These are phyloP conservation scores for Backusella morwellensis DNA, from an alignment of 192 early-diverging fungal genomes.

Conservation along the genomic window DNA sequence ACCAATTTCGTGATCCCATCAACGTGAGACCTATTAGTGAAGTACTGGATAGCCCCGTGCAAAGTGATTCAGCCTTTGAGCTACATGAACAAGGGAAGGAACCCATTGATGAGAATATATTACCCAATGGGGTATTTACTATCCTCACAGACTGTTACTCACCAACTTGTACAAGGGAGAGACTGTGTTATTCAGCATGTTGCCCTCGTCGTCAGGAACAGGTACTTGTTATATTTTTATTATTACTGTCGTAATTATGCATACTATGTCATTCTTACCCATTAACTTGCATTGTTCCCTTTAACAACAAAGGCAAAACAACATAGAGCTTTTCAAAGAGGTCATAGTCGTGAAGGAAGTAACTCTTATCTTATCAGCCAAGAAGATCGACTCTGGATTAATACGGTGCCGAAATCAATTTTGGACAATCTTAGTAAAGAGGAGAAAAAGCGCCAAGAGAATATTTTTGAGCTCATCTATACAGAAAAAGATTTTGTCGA, in stretches of 20 bases:
- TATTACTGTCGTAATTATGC: neutral
- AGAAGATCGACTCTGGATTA: conserved; percentile 81
- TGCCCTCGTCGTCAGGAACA: conserved; percentile 82
- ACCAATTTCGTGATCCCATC: conserved; percentile 63
- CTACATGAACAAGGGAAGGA: neutral
- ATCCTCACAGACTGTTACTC: conserved; percentile 92
- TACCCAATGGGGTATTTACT: conserved; percentile 87
- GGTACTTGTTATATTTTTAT: neutral
- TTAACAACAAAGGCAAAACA: neutral
- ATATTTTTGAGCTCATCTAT: conserved; percentile 89
- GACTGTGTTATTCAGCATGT: conserved; percentile 83
- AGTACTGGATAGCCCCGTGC: neutral
- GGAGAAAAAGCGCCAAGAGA: conserved; percentile 90
- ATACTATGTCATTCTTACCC: neutral
- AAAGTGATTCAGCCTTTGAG: neutral
- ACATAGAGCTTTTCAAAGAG: neutral
- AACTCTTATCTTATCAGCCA: conserved; percentile 27
- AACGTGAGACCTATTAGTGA: conserved; percentile 15
- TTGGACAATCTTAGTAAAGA: conserved; percentile 64
- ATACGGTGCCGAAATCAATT: conserved; percentile 74
- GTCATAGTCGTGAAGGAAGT: conserved; percentile 7
- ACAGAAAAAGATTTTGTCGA: conserved; percentile 91
- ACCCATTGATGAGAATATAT: conserved; percentile 27
- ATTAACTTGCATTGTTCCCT: neutral
- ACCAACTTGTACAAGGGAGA: conserved; percentile 79